phyloP scores from a whole-genome alignment of 208 protist species.

The Zelonia costaricensis region DNA sequence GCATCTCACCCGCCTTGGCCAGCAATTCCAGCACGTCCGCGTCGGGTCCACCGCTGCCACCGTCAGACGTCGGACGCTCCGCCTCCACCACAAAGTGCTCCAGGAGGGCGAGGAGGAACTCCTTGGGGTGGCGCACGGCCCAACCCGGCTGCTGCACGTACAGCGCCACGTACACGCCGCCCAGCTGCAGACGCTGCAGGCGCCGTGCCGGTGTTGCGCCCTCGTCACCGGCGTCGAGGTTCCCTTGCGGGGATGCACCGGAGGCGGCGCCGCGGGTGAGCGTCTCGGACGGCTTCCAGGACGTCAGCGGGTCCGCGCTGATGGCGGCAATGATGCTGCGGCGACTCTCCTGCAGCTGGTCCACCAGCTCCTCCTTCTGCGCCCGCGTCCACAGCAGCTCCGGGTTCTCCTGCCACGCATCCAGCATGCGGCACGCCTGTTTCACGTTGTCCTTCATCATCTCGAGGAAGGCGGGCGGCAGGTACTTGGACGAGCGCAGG shows the following conservation, averaged over 20 bases:
- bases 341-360: slow-evolving; percentile 20
- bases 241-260: neutral
- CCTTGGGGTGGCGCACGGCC: slow-evolving; percentile 80
- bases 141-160: slow-evolving; percentile 83
- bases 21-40: slow-evolving; percentile 44
- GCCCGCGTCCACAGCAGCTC: slow-evolving; percentile 93
- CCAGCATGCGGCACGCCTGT: slow-evolving; percentile 82
- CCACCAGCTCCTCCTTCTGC: slow-evolving; percentile 55
- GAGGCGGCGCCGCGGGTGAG: neutral
- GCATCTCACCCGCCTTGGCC: slow-evolving; percentile 38
- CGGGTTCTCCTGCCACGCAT: slow-evolving; percentile 89
- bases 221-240: neutral
- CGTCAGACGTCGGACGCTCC: neutral
- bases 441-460: slow-evolving; percentile 87
- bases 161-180: slow-evolving; percentile 79
- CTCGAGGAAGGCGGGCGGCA: slow-evolving; percentile 91
- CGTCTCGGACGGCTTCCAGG: slow-evolving; percentile 53
- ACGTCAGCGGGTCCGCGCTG: slow-evolving; percentile 28
- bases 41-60: neutral
- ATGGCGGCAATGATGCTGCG: slow-evolving; percentile 39
- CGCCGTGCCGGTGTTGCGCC: slow-evolving; percentile 4
- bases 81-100: slow-evolving; percentile 55
- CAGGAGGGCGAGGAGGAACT: slow-evolving; percentile 76
- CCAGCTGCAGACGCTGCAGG: slow-evolving; percentile 53
- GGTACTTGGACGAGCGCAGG: slow-evolving; percentile 64